These are phyloP conservation scores for Mucuna pruriens DNA, from an alignment of 306 rosid genomes.

Conservation along the genomic window DNA sequence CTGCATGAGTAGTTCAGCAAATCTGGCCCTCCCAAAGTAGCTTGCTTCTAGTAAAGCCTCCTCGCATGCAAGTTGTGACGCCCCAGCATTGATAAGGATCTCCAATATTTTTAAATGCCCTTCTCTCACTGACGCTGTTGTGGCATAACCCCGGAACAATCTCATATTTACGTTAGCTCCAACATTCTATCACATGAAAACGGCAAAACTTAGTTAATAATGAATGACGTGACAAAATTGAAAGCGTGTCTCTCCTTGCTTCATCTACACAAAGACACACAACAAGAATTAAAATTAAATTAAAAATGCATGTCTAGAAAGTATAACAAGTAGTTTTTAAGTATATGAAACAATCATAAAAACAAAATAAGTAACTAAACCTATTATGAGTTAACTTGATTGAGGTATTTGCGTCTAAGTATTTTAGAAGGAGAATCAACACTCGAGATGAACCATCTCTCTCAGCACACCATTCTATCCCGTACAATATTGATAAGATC, in stretches of 20 bases:
- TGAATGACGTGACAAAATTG: neutral
- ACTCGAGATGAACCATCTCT: neutral
- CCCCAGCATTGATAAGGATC: constrained; percentile 58
- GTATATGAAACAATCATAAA: too few species aligned
- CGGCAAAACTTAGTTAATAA: neutral
- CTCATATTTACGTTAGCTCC: constrained; percentile 65
- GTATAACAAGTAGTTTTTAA: too few species aligned
- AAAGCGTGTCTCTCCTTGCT: neutral
- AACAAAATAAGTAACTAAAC: too few species aligned
- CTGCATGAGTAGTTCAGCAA: constrained; percentile 59
- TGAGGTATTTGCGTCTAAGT: neutral
- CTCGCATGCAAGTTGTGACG: constrained; percentile 69
- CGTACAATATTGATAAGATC: neutral
- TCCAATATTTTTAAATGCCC: constrained; percentile 54
- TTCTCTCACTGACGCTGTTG: constrained; percentile 67
- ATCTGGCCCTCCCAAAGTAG: constrained; percentile 49
- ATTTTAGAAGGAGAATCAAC: neutral
- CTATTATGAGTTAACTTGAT: too few species aligned
- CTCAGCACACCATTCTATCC: neutral
- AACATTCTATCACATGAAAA: constrained; percentile 42
- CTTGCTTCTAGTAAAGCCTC: constrained; percentile 77
- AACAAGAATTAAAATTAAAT: too few species aligned
- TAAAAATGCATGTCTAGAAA: too few species aligned
- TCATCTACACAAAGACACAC: too few species aligned
- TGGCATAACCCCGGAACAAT: constrained; percentile 65